phyloP scores from a whole-genome alignment of 768 basidiomycete genomes.

The Pulveroboletus frians region DNA sequence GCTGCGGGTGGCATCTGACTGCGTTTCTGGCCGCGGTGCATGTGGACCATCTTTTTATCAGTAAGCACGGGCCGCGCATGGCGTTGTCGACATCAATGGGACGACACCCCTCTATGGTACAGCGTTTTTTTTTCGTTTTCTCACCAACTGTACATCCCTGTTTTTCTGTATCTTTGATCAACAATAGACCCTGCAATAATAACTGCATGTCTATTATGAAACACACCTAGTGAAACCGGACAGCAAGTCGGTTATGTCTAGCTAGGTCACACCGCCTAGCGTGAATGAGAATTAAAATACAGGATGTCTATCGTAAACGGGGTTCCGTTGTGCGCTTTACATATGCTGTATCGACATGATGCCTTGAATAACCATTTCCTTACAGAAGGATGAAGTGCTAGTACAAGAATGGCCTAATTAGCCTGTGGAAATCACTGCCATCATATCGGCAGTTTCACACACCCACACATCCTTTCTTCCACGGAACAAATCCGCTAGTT shows the following conservation, averaged over 20 bases:
- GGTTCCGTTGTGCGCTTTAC: constrained; percentile 18
- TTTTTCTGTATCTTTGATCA: constrained; percentile 2
- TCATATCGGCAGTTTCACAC: constrained; percentile 15
- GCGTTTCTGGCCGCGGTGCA: constrained; percentile 3
- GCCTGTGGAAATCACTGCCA: constrained; percentile 19
- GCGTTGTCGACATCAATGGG: constrained; percentile 2
- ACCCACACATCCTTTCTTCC: constrained; percentile 17
- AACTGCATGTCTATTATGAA: constrained; percentile 12
- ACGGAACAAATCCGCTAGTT: constrained; percentile 12
- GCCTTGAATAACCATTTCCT: constrained; percentile 14
- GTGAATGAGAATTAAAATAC: constrained; percentile 15
- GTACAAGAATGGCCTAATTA: not conserved
- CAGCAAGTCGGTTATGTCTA: constrained; percentile 1
- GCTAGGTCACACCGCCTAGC: not conserved
- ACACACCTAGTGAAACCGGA: not conserved
- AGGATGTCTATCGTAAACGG: constrained; percentile 17
- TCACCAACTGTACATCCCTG: constrained; percentile 15
- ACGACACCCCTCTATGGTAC: constrained; percentile 1
- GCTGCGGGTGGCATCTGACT: constrained; percentile 30
- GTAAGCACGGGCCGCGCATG: constrained; percentile 3
- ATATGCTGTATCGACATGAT: constrained; percentile 23
- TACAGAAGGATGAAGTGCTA: constrained; percentile 2
- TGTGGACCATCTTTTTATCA: constrained; percentile 10
- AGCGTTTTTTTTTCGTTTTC: constrained; percentile 7
- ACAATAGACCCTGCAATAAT: constrained; percentile 9